A percentile compares a stretch with the other conserved stretches of the same genome.
phyloP scores from a whole-genome alignment of 345 rosid genomes.

The Kandelia obovata region DNA sequence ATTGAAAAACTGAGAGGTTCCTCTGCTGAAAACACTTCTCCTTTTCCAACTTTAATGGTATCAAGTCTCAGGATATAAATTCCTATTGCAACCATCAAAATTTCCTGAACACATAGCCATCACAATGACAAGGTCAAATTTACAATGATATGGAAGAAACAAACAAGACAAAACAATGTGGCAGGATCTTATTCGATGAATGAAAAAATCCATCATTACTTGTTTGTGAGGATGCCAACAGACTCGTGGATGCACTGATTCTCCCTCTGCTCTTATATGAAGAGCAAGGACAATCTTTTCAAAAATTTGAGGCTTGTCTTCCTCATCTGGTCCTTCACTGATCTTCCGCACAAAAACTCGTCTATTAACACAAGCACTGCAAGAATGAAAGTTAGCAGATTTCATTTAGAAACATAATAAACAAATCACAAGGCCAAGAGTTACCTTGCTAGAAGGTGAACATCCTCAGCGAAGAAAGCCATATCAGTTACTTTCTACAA shows the following conservation, averaged over 20 bases:
- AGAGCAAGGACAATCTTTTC: conserved; percentile 59
- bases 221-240: conserved; percentile 97
- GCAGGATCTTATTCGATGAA: not conserved
- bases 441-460: conserved; percentile 91
- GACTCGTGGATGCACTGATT: conserved; percentile 62
- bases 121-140: not conserved
- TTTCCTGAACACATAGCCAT: conserved; percentile 49
- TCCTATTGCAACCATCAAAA: conserved; percentile 75
- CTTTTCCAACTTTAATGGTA: conserved; percentile 64
- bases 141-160: not conserved
- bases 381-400: conserved; percentile 5
- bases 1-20: conserved; percentile 67
- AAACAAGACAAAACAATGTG: not conserved
- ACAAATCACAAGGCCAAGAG: conserved; percentile 4
- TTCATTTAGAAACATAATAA: conserved; percentile 6
- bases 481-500: conserved; percentile 82
- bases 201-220: conserved; percentile 36
- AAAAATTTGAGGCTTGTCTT: conserved; percentile 62
- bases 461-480: conserved; percentile 92
- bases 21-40: conserved; percentile 58
- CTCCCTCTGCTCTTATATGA: conserved; percentile 55
- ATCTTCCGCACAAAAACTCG: conserved; percentile 72
- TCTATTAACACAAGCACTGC: conserved; percentile 79
- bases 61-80: conserved; percentile 66
- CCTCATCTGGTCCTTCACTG: conserved; percentile 72